Conservation (phyloP, 108 stramenopile species). For the Skeletonema grethae region DNA sequence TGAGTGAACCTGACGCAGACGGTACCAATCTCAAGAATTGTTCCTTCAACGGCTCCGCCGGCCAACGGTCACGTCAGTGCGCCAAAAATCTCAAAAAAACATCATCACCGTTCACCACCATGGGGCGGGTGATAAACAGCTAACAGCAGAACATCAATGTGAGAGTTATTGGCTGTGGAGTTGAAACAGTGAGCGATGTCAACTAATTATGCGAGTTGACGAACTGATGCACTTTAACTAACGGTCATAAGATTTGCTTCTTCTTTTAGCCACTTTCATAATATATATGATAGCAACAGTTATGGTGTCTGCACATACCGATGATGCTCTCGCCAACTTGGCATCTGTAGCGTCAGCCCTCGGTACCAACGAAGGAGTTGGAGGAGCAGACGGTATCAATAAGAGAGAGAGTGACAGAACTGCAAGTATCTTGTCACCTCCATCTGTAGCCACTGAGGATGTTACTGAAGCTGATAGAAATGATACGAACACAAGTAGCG, state of each 20-base stretch:
- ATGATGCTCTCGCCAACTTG: conserved; percentile 3
- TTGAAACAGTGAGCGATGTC: neutral
- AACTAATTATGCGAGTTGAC: neutral
- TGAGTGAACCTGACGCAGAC: no score
- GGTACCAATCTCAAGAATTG: neutral
- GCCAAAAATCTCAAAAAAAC: neutral
- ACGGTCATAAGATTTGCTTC: neutral
- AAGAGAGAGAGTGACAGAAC: neutral
- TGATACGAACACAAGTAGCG: neutral
- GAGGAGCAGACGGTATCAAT: neutral
- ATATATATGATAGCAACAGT: neutral
- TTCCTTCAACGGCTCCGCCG: neutral
- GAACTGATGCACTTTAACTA: neutral
- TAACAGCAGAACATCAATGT: neutral
- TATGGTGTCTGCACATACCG: neutral
- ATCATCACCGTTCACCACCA: neutral
- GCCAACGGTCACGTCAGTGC: neutral
- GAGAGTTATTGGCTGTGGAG: neutral
- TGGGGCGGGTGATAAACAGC: no score
- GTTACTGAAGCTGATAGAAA: neutral
- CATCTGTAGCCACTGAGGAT: conserved; percentile 1
- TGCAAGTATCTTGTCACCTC: neutral
- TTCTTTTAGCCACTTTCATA: neutral
- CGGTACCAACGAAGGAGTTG: neutral
- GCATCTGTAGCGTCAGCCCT: conserved; percentile 1